Evolutionary conservation across 306 rosid genomes (phyloP).

Genomic region (Vicia villosa): DNA sequence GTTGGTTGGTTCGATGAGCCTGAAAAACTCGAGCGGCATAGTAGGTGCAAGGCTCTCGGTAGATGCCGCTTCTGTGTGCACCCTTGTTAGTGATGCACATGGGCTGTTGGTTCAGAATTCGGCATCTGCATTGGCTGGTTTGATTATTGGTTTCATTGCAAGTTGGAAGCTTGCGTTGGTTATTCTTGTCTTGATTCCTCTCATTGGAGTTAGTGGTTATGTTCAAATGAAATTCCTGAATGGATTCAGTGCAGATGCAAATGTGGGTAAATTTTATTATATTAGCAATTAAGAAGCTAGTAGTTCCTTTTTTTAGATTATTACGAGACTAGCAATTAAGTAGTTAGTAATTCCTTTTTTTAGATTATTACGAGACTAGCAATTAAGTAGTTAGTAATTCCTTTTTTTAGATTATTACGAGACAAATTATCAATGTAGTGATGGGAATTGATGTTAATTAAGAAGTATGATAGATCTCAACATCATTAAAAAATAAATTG

Average conservation of each 20-base stretch:
- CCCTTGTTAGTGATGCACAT: conserved; percentile 73
- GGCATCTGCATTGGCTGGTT: conserved; percentile 65
- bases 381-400: neutral
- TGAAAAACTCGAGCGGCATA: conserved; percentile 83
- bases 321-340: too few species aligned
- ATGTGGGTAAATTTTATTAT: conserved; percentile 45
- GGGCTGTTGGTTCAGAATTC: conserved; percentile 58
- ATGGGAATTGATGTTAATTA: neutral
- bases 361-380: neutral
- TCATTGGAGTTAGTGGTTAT: conserved; percentile 69
- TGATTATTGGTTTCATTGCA: conserved; percentile 68
- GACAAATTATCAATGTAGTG: neutral
- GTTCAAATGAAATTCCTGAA: conserved; percentile 75
- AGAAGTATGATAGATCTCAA: conserved; percentile 55
- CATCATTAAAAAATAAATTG: too few species aligned
- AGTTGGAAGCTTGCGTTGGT: conserved; percentile 72
- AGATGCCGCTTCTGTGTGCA: conserved; percentile 79
- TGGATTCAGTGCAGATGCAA: conserved; percentile 86
- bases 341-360: neutral
- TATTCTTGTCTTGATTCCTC: conserved; percentile 64
- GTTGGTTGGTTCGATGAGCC: conserved; percentile 89
- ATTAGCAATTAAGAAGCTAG: too few species aligned
- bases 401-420: too few species aligned
- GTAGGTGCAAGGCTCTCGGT: too few species aligned
- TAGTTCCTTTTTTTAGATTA: neutral